Percentiles rank a stretch among this genome's conserved stretches.
These are phyloP conservation scores for Aureobasidium sp. DNA, from an alignment of 2,329 filamentous ascomycete species.

Conservation along the genomic window DNA sequence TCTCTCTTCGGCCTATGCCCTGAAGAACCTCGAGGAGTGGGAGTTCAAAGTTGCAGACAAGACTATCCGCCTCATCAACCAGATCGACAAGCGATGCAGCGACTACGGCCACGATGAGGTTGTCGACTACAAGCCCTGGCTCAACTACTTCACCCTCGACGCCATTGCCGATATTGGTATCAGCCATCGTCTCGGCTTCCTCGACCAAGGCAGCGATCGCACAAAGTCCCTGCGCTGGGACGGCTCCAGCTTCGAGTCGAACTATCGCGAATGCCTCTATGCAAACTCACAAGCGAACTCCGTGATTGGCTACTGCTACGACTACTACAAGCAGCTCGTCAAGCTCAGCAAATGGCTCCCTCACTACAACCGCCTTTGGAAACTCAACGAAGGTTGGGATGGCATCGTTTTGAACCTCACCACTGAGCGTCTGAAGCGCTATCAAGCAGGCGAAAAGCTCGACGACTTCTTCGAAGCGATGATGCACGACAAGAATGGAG, in stretches of 20 bases:
- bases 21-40: slow-evolving; percentile 34
- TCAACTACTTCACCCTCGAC: slow-evolving; percentile 30
- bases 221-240: slow-evolving; percentile 19
- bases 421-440: slow-evolving; percentile 35
- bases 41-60: slow-evolving; percentile 34
- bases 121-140: slow-evolving; percentile 11
- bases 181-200: slow-evolving; percentile 28
- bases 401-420: slow-evolving; percentile 42
- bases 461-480: slow-evolving; percentile 51
- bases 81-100: slow-evolving; percentile 29
- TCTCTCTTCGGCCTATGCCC: slow-evolving; percentile 30
- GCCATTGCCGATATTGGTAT: slow-evolving; percentile 34
- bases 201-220: slow-evolving; percentile 28
- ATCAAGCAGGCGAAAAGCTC: slow-evolving; percentile 45
- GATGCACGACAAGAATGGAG: slow-evolving; percentile 43
- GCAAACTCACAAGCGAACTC: slow-evolving; percentile 43
- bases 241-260: slow-evolving; percentile 38
- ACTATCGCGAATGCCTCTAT: slow-evolving; percentile 44
- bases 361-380: slow-evolving; percentile 32
- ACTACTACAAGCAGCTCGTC: slow-evolving; percentile 41
- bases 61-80: slow-evolving; percentile 24
- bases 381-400: slow-evolving; percentile 34
- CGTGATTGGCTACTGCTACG: slow-evolving; percentile 42
- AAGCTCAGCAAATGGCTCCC: slow-evolving; percentile 41
- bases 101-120: slow-evolving; percentile 1